Base-by-base conservation (phyloP, 352 stramenopile species). In the Thraustochytrium striatum region DNA sequence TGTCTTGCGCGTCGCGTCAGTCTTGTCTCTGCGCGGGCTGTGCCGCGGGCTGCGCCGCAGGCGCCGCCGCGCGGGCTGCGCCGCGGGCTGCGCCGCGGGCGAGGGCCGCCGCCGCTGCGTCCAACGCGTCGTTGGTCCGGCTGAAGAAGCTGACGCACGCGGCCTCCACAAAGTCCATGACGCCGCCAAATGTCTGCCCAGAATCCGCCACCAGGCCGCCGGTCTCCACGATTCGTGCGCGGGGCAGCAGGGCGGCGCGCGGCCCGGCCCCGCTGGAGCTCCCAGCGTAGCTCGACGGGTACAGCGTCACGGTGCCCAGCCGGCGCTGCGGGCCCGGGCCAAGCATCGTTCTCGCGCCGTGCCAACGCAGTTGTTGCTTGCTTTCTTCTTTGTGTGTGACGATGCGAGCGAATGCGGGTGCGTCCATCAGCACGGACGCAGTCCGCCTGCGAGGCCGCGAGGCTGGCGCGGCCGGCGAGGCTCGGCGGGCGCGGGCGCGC, bases 301-400 rank as follows among this genome's bases (percentile, higher is more conserved):
- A 75, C 65, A 75, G n/a, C 16, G 65, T 75, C 39, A 75, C 65
- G 44, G 33, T 30, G 41, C 65, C 65, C 25, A 75, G 65, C 19
- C 35, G 25, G 21, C 59, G 7, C 59, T n/a, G n/a, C n/a, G n/a
- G n/a, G n/a, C n/a, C n/a, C n/a, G n/a, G n/a, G n/a, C n/a, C n/a
- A n/a, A n/a, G n/a, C n/a, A n/a, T n/a, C n/a, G n/a, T n/a, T n/a
- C n/a, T n/a, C n/a, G n/a, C n/a, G n/a, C n/a, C n/a, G n/a, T n/a
- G n/a, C n/a, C n/a, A n/a, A n/a, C n/a, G n/a, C n/a, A n/a, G n/a
- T n/a, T n/a, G n/a, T n/a, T n/a, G n/a, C n/a, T n/a, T n/a, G n/a
- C n/a, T n/a, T n/a, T n/a, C n/a, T n/a, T n/a, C n/a, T n/a, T n/a
- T n/a, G n/a, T n/a, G n/a, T n/a, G n/a, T n/a, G n/a, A n/a, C n/a